These are phyloP conservation scores for Isoetes engelmannii DNA, from an alignment of 83 land plant species.

Conservation along the genomic window DNA sequence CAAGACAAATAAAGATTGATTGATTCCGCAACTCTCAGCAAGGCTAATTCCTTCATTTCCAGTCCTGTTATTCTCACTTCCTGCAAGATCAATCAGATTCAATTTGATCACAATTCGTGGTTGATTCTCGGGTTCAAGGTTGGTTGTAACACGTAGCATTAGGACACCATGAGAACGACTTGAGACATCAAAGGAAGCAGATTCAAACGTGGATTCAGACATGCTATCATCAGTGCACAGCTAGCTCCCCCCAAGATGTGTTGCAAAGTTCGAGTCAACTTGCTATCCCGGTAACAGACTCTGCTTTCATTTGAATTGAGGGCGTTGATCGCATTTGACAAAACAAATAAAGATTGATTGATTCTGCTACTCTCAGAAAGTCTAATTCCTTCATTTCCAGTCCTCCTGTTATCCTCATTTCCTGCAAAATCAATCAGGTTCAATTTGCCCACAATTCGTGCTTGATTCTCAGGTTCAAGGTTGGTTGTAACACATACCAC, in stretches of 20 bases:
- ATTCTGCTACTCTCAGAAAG: constrained; percentile 78
- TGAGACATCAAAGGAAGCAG: too few species aligned
- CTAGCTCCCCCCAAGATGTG: constrained; percentile 88
- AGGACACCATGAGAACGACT: too few species aligned
- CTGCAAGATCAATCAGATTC: constrained; percentile 93
- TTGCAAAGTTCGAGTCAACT: constrained; percentile 81
- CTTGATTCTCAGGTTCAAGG: constrained; percentile 18
- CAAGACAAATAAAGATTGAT: constrained; percentile 81
- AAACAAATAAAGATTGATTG: constrained; percentile 81
- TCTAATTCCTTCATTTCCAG: constrained; percentile 79
- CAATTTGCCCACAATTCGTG: constrained; percentile 47
- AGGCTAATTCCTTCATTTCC: constrained; percentile 84
- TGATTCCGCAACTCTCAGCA: constrained; percentile 76
- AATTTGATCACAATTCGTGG: constrained; percentile 45
- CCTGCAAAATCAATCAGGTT: constrained; percentile 97
- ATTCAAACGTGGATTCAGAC: too few species aligned
- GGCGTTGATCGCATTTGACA: constrained; percentile 89
- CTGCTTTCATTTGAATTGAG: constrained; percentile 62
- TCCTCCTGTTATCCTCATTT: constrained; percentile 79
- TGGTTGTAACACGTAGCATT: background rate
- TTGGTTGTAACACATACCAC: constrained; percentile 43
- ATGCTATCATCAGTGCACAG: constrained; percentile 78
- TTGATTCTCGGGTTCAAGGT: constrained; percentile 9
- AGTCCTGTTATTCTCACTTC: constrained; percentile 81
- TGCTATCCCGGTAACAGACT: constrained; percentile 87